A percentile compares a stretch with the other conserved stretches of the same genome.
Conservation (phyloP, 257 asterid species). For the Solanum virginianum region DNA sequence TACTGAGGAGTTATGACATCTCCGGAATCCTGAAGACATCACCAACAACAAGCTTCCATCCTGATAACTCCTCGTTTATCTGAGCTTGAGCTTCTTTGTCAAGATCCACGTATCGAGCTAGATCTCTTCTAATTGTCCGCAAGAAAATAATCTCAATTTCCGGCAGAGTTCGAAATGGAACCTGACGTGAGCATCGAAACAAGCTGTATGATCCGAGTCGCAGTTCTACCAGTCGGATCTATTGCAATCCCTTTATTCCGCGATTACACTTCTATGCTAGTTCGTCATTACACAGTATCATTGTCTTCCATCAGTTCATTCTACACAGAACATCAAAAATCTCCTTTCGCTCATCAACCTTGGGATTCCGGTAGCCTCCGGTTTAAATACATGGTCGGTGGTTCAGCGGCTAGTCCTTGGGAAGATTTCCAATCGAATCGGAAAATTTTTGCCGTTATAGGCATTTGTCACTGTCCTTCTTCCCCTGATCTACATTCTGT, state of each 20-base stretch:
- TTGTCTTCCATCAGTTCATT: conserved; percentile 82
- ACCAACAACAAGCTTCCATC: conserved; percentile 11
- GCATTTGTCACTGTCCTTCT: conserved; percentile 82
- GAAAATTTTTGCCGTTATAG: conserved; percentile 77
- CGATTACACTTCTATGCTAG: conserved; percentile 70
- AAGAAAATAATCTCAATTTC: neutral
- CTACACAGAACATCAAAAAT: conserved; percentile 97
- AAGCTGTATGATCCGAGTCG: conserved; percentile 89
- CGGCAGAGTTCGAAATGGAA: conserved; percentile 38
- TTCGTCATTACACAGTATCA: conserved; percentile 75
- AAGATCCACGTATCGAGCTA: conserved; percentile 10
- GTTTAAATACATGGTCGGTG: conserved; percentile 82
- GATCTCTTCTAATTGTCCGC: conserved; percentile 13
- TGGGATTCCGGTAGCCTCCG: conserved; percentile 89
- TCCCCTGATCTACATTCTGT: conserved; percentile 76
- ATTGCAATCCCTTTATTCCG: conserved; percentile 54
- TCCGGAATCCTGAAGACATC: conserved; percentile 10
- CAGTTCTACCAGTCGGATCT: conserved; percentile 75
- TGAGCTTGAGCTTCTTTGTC: conserved; percentile 18
- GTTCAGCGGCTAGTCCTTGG: conserved; percentile 95
- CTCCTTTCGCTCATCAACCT: conserved; percentile 80
- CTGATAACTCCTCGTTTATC: conserved; percentile 10
- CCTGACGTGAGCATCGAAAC: conserved; percentile 98
- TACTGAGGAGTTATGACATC: neutral
- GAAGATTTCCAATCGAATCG: conserved; percentile 93